Conservation (phyloP, 164 flowering plant species). For the Umbellularia californica region DNA sequence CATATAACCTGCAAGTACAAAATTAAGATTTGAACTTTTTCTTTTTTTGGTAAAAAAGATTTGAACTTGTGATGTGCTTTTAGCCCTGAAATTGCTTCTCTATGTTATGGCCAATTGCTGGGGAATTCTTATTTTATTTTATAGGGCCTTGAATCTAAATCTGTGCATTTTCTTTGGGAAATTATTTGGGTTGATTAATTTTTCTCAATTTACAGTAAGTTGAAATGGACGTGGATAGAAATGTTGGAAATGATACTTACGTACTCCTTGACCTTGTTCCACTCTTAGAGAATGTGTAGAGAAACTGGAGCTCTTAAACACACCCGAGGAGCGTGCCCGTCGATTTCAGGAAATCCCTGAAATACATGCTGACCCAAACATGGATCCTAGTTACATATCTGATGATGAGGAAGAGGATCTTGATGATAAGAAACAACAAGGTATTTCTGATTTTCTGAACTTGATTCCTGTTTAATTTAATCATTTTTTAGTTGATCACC, state of each 20-base stretch:
- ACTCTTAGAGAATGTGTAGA: constrained; percentile 97
- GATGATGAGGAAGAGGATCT: constrained; percentile 66
- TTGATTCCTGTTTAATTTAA: constrained; percentile 2
- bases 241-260: not conserved
- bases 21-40: too few species aligned
- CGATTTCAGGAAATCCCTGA: constrained; percentile 79
- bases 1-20: too few species aligned
- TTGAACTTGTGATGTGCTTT: too few species aligned
- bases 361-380: constrained; percentile 83
- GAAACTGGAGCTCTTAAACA: constrained; percentile 73
- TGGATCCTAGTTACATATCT: constrained; percentile 89
- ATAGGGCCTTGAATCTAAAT: too few species aligned
- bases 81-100: too few species aligned
- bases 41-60: too few species aligned
- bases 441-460: constrained; percentile 21
- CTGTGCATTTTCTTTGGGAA: not conserved
- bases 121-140: too few species aligned
- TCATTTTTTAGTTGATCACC: not conserved
- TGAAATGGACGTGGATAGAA: not conserved
- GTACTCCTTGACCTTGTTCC: constrained; percentile 57
- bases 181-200: not conserved
- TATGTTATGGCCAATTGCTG: too few species aligned
- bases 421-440: constrained; percentile 56
- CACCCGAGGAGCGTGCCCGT: constrained; percentile 81
- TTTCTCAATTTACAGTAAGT: not conserved